These are phyloP conservation scores for Barnettozyma hawaiiensis DNA, from an alignment of 1,139 yeast genomes.

Conservation along the genomic window DNA sequence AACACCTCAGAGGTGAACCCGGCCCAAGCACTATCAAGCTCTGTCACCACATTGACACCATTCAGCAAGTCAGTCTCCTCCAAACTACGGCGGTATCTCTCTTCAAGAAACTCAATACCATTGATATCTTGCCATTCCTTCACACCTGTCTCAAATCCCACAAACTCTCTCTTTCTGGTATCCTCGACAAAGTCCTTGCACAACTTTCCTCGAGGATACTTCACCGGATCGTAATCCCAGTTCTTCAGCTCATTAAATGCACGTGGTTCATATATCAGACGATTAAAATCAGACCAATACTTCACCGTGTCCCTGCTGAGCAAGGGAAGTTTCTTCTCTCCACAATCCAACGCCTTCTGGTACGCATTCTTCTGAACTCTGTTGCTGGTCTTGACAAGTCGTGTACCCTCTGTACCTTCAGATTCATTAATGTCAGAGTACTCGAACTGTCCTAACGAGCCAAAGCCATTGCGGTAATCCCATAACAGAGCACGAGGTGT, in stretches of 20 bases:
- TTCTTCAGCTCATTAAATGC: constrained; percentile 47
- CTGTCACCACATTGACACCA: constrained; percentile 66
- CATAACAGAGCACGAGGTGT: constrained; percentile 75
- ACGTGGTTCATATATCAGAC: constrained; percentile 60
- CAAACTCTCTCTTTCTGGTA: constrained; percentile 30
- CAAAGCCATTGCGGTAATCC: constrained; percentile 67
- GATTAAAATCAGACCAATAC: constrained; percentile 81
- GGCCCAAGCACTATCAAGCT: constrained; percentile 78
- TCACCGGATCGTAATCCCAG: constrained; percentile 47
- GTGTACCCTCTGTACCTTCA: constrained; percentile 9
- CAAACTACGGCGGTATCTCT: constrained; percentile 53
- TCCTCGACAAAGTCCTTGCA: constrained; percentile 11
- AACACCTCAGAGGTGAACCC: constrained; percentile 60
- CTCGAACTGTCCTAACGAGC: constrained; percentile 51
- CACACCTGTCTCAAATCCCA: constrained; percentile 41
- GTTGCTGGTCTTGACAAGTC: constrained; percentile 18
- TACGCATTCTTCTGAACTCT: constrained; percentile 45
- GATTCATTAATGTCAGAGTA: constrained; percentile 28
- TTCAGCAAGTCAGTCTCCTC: constrained; percentile 73
- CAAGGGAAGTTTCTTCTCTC: constrained; percentile 28
- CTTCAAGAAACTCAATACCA: constrained; percentile 47
- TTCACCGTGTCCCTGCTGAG: constrained; percentile 40
- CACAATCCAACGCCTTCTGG: constrained; percentile 57
- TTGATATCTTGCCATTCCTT: constrained; percentile 39
- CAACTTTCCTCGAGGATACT: constrained; percentile 36